These are phyloP conservation scores for Podila clonocystis DNA, from an alignment of 192 early-diverging fungal genomes.

Conservation along the genomic window DNA sequence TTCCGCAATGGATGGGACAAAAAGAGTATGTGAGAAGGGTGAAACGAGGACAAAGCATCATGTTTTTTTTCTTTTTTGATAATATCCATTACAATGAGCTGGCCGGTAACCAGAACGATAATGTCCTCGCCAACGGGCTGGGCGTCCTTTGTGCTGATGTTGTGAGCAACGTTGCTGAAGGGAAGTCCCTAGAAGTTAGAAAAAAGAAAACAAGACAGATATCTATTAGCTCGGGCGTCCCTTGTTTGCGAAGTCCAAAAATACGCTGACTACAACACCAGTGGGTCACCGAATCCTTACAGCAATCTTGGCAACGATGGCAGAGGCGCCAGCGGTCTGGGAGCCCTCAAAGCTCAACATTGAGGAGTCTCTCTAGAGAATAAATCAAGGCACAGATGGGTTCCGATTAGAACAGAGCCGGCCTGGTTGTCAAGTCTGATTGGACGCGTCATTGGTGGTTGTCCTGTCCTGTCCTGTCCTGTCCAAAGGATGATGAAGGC, in stretches of 20 bases:
- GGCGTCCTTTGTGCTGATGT: constrained; percentile 80
- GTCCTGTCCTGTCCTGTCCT: constrained; percentile 3
- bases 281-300: too few species aligned
- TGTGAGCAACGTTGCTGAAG: constrained; percentile 79
- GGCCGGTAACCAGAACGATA: constrained; percentile 88
- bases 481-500: background rate
- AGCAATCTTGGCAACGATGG: constrained; percentile 82
- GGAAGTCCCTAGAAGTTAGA: constrained; percentile 69
- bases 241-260: too few species aligned
- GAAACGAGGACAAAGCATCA: too few species aligned
- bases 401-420: constrained; percentile 5
- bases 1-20: background rate
- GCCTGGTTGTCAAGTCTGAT: background rate
- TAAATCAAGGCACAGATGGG: too few species aligned
- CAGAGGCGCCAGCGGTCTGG: constrained; percentile 64
- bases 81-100: too few species aligned
- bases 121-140: constrained; percentile 72
- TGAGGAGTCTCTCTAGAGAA: constrained; percentile 73
- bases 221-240: too few species aligned
- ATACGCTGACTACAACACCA: too few species aligned
- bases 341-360: constrained; percentile 91
- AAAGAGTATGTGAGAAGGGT: background rate
- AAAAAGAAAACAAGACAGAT: background rate
- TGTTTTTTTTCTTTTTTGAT: too few species aligned
- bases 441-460: too few species aligned